Conservation (phyloP, 78 protist species). For the Isochrysis galbana region DNA sequence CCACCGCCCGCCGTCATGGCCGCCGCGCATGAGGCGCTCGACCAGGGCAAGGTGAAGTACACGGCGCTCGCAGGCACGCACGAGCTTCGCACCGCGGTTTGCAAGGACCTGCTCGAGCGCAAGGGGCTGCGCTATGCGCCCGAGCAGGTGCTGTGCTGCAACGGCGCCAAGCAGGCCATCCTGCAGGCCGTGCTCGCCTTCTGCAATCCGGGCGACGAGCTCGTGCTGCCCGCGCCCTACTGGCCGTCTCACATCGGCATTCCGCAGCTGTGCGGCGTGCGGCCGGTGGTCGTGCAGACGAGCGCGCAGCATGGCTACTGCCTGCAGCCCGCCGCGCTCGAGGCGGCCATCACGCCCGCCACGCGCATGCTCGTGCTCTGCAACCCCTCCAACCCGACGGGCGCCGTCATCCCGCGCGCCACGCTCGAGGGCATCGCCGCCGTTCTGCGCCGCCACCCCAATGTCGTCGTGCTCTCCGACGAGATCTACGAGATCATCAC, state of each 20-base stretch:
- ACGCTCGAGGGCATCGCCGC: not conserved
- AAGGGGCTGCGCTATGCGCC: not conserved
- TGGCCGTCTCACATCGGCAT: not conserved
- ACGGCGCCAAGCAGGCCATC: conserved; percentile 37
- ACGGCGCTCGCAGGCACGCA: not conserved
- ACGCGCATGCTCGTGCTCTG: conserved; percentile 32
- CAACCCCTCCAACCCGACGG: conserved; percentile 47
- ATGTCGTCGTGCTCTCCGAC: conserved; percentile 4
- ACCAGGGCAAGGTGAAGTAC: not conserved
- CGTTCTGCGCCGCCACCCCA: not conserved
- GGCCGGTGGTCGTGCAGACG: not conserved
- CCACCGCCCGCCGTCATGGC: not conserved
- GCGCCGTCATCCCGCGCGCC: not conserved
- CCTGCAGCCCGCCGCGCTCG: not conserved
- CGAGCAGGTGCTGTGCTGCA: not conserved
- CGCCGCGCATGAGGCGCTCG: conserved; percentile 1
- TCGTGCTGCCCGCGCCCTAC: conserved; percentile 40
- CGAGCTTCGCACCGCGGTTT: not conserved
- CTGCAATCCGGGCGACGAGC: not conserved
- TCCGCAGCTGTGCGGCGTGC: not conserved
- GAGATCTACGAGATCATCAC: conserved; percentile 26
- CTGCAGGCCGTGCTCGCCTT: not conserved
- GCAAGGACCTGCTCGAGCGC: not conserved
- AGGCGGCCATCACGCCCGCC: not conserved
- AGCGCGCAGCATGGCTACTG: not conserved